Conservation (phyloP, 495 filamentous ascomycete species). For the Evernia prunastri region DNA sequence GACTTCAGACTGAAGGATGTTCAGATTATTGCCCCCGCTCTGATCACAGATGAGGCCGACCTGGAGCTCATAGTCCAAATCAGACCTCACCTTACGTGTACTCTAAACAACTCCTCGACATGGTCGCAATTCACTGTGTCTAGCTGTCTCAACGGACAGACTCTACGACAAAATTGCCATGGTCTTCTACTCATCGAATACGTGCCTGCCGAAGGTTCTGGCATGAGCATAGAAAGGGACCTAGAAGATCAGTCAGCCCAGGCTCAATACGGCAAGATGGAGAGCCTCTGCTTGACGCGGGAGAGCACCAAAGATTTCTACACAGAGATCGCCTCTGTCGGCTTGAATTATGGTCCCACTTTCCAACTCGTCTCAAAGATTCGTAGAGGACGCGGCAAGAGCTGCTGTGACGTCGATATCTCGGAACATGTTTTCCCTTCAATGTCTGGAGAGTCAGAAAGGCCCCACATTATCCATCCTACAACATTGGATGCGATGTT, state of each 20-base stretch:
- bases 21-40: conserved; percentile 22
- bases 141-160: conserved; percentile 12
- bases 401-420: conserved; percentile 14
- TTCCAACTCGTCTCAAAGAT: conserved; percentile 31
- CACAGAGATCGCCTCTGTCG: conserved; percentile 9
- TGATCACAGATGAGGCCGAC: conserved; percentile 22
- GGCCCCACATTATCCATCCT: conserved; percentile 21
- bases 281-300: conserved; percentile 16
- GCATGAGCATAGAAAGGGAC: conserved; percentile 4
- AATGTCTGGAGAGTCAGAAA: background rate
- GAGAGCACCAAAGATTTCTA: conserved; percentile 17
- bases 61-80: conserved; percentile 16
- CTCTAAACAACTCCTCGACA: conserved; percentile 10
- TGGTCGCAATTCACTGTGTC: conserved; percentile 18
- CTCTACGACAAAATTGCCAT: conserved; percentile 17
- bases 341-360: conserved; percentile 26
- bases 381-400: background rate
- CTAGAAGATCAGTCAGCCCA: conserved; percentile 7
- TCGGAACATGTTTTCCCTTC: conserved; percentile 1
- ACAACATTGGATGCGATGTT: conserved; percentile 20
- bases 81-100: conserved; percentile 12
- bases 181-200: conserved; percentile 20
- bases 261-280: conserved; percentile 3
- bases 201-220: background rate
- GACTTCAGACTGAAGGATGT: conserved; percentile 32